Evolutionary conservation across 2,329 filamentous ascomycete genomes (phyloP).

Genomic region (Sarocladium brachiariae): DNA sequence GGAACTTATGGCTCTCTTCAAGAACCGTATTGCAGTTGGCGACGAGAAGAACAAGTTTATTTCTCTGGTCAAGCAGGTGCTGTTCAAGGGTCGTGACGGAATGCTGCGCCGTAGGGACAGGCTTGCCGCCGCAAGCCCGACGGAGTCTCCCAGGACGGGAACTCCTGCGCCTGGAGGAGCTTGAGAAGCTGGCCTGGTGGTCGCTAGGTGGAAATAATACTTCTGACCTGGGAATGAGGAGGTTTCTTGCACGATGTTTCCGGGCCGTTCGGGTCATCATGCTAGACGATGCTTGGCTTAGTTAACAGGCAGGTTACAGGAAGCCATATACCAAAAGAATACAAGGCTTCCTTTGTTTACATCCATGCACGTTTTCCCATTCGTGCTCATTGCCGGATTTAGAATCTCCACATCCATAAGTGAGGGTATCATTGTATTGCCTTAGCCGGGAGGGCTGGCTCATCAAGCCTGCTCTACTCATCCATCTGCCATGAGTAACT

Average conservation of each 20-base stretch:
- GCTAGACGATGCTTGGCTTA: no score
- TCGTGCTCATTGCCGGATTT: no score
- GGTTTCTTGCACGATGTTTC: background rate
- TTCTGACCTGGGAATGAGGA: background rate
- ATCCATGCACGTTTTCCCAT: no score
- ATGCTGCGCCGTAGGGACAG: background rate
- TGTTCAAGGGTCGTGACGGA: background rate
- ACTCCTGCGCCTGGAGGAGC: background rate
- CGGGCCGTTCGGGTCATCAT: background rate
- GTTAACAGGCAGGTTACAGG: no score
- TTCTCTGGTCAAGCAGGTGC: background rate
- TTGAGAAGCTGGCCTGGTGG: background rate
- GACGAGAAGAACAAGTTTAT: background rate
- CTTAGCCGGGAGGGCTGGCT: background rate
- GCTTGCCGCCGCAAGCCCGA: background rate
- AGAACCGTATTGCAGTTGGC: background rate
- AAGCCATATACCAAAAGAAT: background rate
- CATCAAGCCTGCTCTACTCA: constrained; percentile 45
- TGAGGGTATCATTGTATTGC: background rate
- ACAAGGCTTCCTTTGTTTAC: no score
- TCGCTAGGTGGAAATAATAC: background rate
- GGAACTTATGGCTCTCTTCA: background rate
- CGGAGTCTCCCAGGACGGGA: background rate
- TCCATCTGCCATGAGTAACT: constrained; percentile 98
- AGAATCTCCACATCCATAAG: no score